A percentile compares a stretch with the other conserved stretches of the same genome.
Evolutionary conservation across 352 stramenopile species (phyloP).

Genomic region (Heterotrichella gracilis): DNA sequence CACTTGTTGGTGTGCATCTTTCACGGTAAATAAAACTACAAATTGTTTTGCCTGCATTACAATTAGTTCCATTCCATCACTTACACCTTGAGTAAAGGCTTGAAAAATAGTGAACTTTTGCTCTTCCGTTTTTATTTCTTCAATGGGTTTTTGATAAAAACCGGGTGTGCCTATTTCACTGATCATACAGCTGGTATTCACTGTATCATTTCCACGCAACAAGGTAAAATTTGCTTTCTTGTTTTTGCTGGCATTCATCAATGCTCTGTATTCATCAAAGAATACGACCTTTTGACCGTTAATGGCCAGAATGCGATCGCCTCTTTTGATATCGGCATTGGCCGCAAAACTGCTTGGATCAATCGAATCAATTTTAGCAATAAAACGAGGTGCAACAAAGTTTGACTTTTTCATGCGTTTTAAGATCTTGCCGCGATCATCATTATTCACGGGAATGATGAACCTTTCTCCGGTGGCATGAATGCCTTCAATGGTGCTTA

Average conservation of each 20-base stretch:
- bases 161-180: not conserved
- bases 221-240: not conserved
- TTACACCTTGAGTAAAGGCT: not conserved
- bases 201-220: not conserved
- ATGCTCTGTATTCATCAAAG: not conserved
- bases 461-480: not conserved
- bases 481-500: not conserved
- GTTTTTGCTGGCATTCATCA: not conserved
- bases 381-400: not conserved
- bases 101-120: not conserved
- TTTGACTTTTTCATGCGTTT: not conserved
- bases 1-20: not conserved
- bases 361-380: not conserved
- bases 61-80: not conserved
- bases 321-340: not conserved
- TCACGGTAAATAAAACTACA: not conserved
- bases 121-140: not conserved
- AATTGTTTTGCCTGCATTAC: not conserved
- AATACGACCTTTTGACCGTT: not conserved
- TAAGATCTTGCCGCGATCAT: not conserved
- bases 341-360: not conserved
- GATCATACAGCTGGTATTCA: not conserved
- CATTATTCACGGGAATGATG: not conserved
- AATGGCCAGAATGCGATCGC: not conserved
- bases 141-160: not conserved